These are phyloP conservation scores for Linum tenue DNA, from an alignment of 345 rosid species.

Conservation along the genomic window DNA sequence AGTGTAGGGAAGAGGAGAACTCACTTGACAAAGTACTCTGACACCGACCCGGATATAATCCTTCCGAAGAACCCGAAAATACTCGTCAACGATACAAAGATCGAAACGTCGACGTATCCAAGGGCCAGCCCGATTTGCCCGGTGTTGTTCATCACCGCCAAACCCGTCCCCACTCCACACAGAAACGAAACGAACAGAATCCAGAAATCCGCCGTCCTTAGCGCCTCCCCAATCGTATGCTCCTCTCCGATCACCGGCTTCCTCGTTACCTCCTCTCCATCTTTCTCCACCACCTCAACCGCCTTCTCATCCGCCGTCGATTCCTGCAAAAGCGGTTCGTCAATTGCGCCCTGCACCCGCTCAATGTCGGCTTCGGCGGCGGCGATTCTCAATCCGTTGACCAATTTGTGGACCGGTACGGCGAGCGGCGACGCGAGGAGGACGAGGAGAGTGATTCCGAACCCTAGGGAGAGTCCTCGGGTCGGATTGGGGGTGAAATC, in stretches of 20 bases:
- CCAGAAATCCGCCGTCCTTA: conserved; percentile 76
- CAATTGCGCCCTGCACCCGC: conserved; percentile 14
- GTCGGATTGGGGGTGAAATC: conserved; percentile 43
- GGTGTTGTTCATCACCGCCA: conserved; percentile 85
- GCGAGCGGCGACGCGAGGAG: conserved; percentile 58
- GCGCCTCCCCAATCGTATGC: conserved; percentile 62
- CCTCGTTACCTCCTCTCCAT: conserved; percentile 19
- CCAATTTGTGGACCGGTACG: conserved; percentile 41
- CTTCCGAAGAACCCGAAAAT: conserved; percentile 95
- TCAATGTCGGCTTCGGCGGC: conserved; percentile 24
- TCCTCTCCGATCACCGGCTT: conserved; percentile 73
- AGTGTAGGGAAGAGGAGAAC: background rate
- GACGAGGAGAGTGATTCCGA: conserved; percentile 37
- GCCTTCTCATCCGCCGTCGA: conserved; percentile 12
- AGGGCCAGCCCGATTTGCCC: conserved; percentile 87
- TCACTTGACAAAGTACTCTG: conserved; percentile 54
- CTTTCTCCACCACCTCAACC: background rate
- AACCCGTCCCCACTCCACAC: conserved; percentile 85
- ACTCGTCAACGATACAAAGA: conserved; percentile 72
- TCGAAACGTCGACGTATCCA: conserved; percentile 77
- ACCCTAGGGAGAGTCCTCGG: conserved; percentile 27
- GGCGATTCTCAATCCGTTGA: conserved; percentile 22
- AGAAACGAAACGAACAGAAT: conserved; percentile 65
- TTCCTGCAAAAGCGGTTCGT: conserved; percentile 42
- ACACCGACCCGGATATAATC: conserved; percentile 66